Evolutionary conservation across 257 asterid genomes (phyloP).

Genomic region (Oldenlandia corymbosa): DNA sequence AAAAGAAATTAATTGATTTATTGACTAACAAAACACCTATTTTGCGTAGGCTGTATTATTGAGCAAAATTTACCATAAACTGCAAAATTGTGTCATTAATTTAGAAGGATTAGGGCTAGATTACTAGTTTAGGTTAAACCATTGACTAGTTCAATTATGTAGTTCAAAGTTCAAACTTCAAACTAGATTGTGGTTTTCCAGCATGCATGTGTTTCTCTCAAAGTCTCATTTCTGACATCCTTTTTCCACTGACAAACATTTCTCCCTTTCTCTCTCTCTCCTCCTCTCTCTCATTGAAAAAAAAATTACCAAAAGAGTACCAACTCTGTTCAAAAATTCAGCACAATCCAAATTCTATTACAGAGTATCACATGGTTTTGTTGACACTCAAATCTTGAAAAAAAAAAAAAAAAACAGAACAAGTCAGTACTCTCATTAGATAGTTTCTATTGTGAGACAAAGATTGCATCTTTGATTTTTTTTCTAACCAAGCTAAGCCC

Average conservation of each 20-base stretch:
- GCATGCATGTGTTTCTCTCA: conserved; percentile 10
- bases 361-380: neutral
- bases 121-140: neutral
- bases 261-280: neutral
- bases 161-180: conserved; percentile 2
- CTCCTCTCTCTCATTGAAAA: too few relatives aligned
- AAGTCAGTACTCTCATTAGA: too few relatives aligned
- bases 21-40: too few relatives aligned
- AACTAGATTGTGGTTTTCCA: conserved; percentile 29
- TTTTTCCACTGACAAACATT: conserved; percentile 27
- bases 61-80: too few relatives aligned
- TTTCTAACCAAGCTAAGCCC: conserved; percentile 14
- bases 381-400: conserved; percentile 3
- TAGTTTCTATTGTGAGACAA: neutral
- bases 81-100: too few relatives aligned
- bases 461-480: conserved; percentile 2
- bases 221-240: conserved; percentile 36
- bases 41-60: too few relatives aligned
- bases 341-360: conserved; percentile 8
- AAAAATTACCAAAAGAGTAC: too few relatives aligned
- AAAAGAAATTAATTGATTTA: too few relatives aligned
- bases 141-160: neutral
- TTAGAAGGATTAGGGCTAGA: neutral
- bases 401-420: too few relatives aligned
- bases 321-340: neutral